A percentile compares a stretch with the other conserved stretches of the same genome.
Evolutionary conservation across 352 stramenopile species (phyloP).

Genomic region (Phytophthora constricta): DNA sequence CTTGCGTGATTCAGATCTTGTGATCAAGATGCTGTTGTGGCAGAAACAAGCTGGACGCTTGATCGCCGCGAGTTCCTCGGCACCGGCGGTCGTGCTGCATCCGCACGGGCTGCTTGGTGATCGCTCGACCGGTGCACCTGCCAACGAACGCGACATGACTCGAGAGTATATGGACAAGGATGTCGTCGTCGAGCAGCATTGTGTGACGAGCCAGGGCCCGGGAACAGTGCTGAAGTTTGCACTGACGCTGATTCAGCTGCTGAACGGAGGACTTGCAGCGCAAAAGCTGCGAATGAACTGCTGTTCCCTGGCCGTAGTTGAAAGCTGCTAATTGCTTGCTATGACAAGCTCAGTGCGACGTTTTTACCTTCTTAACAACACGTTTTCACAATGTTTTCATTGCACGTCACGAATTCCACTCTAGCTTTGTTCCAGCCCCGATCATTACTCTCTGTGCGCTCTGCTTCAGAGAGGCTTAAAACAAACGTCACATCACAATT

Average conservation of each 20-base stretch:
- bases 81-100: conserved; percentile 55
- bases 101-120: conserved; percentile 49
- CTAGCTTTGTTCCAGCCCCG: neutral
- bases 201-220: conserved; percentile 68
- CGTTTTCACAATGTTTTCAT: neutral
- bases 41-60: conserved; percentile 59
- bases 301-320: conserved; percentile 37
- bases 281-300: conserved; percentile 49
- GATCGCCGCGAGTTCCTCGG: conserved; percentile 57
- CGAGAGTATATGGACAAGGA: conserved; percentile 56
- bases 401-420: neutral
- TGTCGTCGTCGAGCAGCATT: conserved; percentile 63
- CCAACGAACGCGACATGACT: conserved; percentile 49
- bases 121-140: conserved; percentile 60
- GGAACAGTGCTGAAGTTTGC: conserved; percentile 57
- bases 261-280: conserved; percentile 54
- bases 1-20: conserved; percentile 62
- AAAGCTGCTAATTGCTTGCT: neutral
- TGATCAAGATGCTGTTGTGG: conserved; percentile 67
- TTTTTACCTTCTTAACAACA: too few relatives aligned
- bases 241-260: conserved; percentile 60
- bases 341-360: too few relatives aligned
- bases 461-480: conserved; percentile 38
- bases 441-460: conserved; percentile 14
- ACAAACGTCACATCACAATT: conserved; percentile 47